These are phyloP conservation scores for Elongisporangium senticosum DNA, from an alignment of 352 stramenopile species.

Conservation along the genomic window DNA sequence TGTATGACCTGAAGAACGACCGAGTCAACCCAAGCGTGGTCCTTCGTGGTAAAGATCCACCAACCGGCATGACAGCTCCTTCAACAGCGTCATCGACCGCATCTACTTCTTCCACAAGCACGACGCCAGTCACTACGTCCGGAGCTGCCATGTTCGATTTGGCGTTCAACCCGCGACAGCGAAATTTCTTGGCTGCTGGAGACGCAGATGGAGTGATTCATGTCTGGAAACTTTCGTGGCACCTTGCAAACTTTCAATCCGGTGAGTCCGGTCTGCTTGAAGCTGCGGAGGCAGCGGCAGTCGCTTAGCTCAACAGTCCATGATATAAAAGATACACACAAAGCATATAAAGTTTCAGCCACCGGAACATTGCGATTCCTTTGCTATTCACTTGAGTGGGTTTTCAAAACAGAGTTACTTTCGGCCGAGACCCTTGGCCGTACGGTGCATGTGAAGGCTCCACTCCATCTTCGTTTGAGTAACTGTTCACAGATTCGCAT, in stretches of 20 bases:
- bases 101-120: slow-evolving; percentile 1
- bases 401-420: slow-evolving; percentile 33
- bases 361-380: background rate
- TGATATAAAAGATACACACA: too few species aligned
- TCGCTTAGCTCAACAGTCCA: background rate
- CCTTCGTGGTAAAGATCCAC: slow-evolving; percentile 32
- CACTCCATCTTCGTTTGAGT: slow-evolving; percentile 89
- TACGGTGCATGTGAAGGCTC: slow-evolving; percentile 80
- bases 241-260: slow-evolving; percentile 73
- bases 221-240: slow-evolving; percentile 83
- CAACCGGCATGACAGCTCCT: slow-evolving; percentile 2
- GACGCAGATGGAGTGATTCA: slow-evolving; percentile 58
- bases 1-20: slow-evolving; percentile 72
- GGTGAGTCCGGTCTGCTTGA: slow-evolving; percentile 59
- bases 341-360: background rate
- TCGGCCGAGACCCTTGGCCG: slow-evolving; percentile 60
- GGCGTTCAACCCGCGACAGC: slow-evolving; percentile 78
- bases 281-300: slow-evolving; percentile 15
- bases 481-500: slow-evolving; percentile 22
- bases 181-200: slow-evolving; percentile 77
- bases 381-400: background rate
- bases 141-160: slow-evolving; percentile 43
- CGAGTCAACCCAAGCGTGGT: slow-evolving; percentile 33
- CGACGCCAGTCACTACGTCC: slow-evolving; percentile 4
- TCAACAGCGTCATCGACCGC: slow-evolving; percentile 3